Evolutionary conservation across 2,329 filamentous ascomycete species (phyloP).

Genomic region (Fusarium liriodendri): DNA sequence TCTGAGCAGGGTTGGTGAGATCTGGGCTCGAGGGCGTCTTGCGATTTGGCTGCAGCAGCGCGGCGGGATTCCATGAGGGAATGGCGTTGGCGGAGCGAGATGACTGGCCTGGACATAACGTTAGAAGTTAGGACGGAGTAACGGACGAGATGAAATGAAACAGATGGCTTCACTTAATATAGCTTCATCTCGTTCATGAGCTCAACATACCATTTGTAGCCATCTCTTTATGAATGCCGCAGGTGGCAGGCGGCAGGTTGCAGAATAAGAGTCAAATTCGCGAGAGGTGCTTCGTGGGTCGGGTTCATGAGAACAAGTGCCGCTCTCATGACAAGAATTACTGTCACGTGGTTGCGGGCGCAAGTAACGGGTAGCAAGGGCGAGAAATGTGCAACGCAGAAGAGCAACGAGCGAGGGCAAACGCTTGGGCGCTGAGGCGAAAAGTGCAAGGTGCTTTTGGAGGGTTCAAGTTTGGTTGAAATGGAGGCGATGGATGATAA

Average conservation of each 20-base stretch:
- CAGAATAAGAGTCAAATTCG: conserved; percentile 34
- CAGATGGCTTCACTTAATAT: background rate
- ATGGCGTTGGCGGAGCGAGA: conserved; percentile 42
- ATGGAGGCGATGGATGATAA: conserved; percentile 43
- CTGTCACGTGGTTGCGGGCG: conserved; percentile 1
- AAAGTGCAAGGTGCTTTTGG: conserved; percentile 4
- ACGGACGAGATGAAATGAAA: background rate
- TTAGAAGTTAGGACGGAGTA: conserved; percentile 24
- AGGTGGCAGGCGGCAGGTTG: conserved; percentile 35
- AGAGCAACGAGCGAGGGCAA: conserved; percentile 18
- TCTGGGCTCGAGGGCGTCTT: conserved; percentile 45
- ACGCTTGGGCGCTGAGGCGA: conserved; percentile 8
- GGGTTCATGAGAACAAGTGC: conserved; percentile 24
- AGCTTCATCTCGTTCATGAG: background rate
- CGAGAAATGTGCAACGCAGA: conserved; percentile 2
- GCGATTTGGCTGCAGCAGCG: conserved; percentile 53
- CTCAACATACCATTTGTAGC: conserved; percentile 46
- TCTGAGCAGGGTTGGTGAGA: conserved; percentile 40
- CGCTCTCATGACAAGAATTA: conserved; percentile 39
- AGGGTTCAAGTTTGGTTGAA: conserved; percentile 27
- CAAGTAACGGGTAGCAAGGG: background rate
- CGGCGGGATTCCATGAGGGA: conserved; percentile 56
- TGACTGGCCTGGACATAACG: conserved; percentile 37
- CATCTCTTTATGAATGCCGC: conserved; percentile 43
- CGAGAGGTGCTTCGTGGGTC: background rate